Base-by-base conservation (phyloP, 441 rosid species). In the Populus hybrid region DNA sequence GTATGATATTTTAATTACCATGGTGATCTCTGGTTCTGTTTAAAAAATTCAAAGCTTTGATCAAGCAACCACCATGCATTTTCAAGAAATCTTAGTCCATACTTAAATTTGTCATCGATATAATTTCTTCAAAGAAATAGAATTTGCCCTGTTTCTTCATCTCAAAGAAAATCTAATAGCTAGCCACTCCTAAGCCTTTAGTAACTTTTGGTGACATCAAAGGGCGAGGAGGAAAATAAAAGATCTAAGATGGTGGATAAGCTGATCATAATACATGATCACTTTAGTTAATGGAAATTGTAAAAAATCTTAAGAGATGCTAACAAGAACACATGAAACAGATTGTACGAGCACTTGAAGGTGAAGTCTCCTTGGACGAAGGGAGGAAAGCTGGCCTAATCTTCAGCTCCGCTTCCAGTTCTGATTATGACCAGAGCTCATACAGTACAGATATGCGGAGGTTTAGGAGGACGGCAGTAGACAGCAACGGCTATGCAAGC, bases 311-410 rank as follows among this genome's bases (percentile, higher is more conserved):
- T 14, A 14, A 2, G 16, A 57, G n/a, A 30, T 20, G 3, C 10
- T 6, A 38, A 7, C 2, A 28, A 57, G 26, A 18, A 40, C 10
- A 42, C 24, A 24, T 42, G 76, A 70, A 84, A 77, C 88, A 95
- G 99, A 89, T 93, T 85, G 99, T 91, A 66, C 91, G 95, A 5
- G 89, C 92, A 18, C 73, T 95, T 11, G 97, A 95, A 82, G 97
- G 94, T 20, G 91, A 92, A 54, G 87, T 79, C 5, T 80, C 93
- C 78, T 73, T 95, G 80, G 86, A 86, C 21, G 88, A 88, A 12
- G 78, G 72, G 69, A 34, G 20, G 72, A 54, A 54, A 54, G n/a
- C 61, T 54, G 61, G 61, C n/a, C 61, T 16, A 54, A 54, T 54
- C 61, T 54, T 54, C 61, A 54, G 61, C 21, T 54, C 61, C n/a